A percentile compares a stretch with the other conserved stretches of the same genome.
Conservation (phyloP, 768 basidiomycete genomes). For the Calocybe cyanea region DNA sequence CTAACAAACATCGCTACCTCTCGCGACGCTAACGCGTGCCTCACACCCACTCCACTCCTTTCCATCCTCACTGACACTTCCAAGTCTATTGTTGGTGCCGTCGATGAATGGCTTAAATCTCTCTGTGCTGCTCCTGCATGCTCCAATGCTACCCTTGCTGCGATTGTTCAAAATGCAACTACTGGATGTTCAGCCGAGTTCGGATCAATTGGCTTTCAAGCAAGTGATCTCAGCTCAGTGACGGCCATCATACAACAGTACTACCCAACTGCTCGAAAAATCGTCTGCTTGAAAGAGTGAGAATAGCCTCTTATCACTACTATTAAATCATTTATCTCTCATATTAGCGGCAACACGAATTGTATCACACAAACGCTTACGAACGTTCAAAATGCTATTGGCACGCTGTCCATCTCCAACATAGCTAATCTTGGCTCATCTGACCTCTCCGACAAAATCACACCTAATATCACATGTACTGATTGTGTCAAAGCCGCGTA, state of each 20-base stretch:
- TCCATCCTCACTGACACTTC: constrained; percentile 29
- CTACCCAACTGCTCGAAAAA: constrained; percentile 55
- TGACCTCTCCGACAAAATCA: constrained; percentile 13
- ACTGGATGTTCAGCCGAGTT: constrained; percentile 42
- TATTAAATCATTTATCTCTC: neutral
- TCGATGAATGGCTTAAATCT: constrained; percentile 60
- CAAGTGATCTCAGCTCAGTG: constrained; percentile 14
- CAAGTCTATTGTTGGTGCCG: constrained; percentile 36
- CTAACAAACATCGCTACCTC: constrained; percentile 41
- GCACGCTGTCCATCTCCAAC: constrained; percentile 33
- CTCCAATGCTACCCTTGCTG: constrained; percentile 54
- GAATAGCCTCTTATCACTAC: constrained; percentile 20
- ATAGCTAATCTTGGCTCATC: constrained; percentile 17
- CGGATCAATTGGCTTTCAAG: constrained; percentile 22
- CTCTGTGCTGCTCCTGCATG: constrained; percentile 51
- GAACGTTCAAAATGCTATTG: constrained; percentile 38
- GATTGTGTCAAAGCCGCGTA: constrained; percentile 51
- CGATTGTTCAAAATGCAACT: constrained; percentile 51
- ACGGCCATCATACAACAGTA: constrained; percentile 40
- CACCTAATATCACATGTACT: constrained; percentile 43
- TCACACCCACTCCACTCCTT: constrained; percentile 44
- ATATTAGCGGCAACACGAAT: constrained; percentile 31
- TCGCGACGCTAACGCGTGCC: constrained; percentile 43
- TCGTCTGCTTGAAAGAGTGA: constrained; percentile 65
- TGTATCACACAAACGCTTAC: constrained; percentile 59